These are phyloP conservation scores for Ulvella scutata DNA, from an alignment of 139 green algal genomes.

Conservation along the genomic window DNA sequence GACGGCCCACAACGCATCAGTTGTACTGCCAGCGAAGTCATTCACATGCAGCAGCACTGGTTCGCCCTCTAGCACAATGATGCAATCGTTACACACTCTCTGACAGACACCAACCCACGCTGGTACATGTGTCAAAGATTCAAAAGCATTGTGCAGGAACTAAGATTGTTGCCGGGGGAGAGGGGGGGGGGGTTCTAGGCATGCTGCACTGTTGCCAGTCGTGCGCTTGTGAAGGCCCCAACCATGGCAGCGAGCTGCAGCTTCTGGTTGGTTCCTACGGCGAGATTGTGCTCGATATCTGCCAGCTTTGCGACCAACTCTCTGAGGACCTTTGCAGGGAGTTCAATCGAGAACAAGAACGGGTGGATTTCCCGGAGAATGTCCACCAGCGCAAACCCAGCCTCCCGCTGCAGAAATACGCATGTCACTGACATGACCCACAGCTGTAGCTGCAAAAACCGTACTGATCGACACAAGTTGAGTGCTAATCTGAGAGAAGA, in stretches of 20 bases:
- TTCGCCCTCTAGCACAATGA: too few species aligned
- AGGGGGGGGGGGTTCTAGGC: too few species aligned
- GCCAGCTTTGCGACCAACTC: conserved; percentile 66
- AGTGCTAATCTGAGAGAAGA: too few species aligned
- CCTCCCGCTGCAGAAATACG: conserved; percentile 36
- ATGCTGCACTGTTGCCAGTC: not conserved
- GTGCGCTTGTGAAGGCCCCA: not conserved
- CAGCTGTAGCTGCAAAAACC: not conserved
- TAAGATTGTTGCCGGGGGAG: too few species aligned
- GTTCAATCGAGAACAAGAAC: conserved; percentile 57
- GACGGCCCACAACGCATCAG: too few species aligned
- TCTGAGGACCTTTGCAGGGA: conserved; percentile 39
- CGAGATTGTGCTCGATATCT: conserved; percentile 73
- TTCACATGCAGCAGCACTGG: too few species aligned
- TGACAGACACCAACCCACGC: too few species aligned
- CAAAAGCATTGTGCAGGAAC: too few species aligned
- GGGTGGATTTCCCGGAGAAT: conserved; percentile 81
- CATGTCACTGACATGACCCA: not conserved
- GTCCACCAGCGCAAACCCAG: conserved; percentile 80
- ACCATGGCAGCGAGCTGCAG: conserved; percentile 39
- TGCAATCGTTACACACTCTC: too few species aligned
- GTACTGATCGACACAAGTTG: too few species aligned
- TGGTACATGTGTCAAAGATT: too few species aligned
- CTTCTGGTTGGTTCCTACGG: conserved; percentile 60
- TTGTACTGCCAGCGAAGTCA: too few species aligned